Evolutionary conservation across 305 asterid genomes (phyloP).

Genomic region (Salvia sclarea): DNA sequence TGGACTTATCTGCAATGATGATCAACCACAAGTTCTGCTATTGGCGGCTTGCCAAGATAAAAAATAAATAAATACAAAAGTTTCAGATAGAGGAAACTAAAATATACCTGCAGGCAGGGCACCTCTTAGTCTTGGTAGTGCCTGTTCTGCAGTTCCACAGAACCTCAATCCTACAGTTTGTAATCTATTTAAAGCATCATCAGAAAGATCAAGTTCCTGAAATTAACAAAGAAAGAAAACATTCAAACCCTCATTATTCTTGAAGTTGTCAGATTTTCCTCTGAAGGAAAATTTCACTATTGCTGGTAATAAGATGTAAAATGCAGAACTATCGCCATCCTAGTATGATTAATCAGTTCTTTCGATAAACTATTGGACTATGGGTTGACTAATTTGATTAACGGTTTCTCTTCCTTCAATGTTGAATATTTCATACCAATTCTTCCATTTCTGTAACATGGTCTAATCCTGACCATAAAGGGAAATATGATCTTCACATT

Average conservation of each 20-base stretch:
- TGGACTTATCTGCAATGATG: conserved; percentile 68
- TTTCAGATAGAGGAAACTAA: conserved; percentile 4
- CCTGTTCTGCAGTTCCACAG: conserved; percentile 91
- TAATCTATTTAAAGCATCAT: conserved; percentile 79
- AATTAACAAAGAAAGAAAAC: conserved; percentile 27
- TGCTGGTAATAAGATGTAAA: too few species aligned
- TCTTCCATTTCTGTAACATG: neutral
- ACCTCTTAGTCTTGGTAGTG: conserved; percentile 95
- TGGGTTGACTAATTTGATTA: too few species aligned
- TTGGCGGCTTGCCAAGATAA: conserved; percentile 18
- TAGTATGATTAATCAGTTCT: too few species aligned
- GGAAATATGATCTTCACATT: conserved; percentile 9
- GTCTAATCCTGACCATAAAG: neutral
- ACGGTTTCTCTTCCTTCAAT: too few species aligned
- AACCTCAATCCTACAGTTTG: conserved; percentile 97
- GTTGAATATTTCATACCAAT: too few species aligned
- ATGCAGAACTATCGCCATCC: too few species aligned
- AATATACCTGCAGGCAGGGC: conserved; percentile 90
- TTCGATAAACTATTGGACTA: too few species aligned
- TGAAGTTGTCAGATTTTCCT: too few species aligned
- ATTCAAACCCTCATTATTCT: neutral
- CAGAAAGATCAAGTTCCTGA: conserved; percentile 94
- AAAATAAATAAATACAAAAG: neutral
- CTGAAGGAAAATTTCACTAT: too few species aligned
- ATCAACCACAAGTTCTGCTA: conserved; percentile 24